phyloP scores from a whole-genome alignment of 31 red algal species.

The Porphyra umbilicalis region DNA sequence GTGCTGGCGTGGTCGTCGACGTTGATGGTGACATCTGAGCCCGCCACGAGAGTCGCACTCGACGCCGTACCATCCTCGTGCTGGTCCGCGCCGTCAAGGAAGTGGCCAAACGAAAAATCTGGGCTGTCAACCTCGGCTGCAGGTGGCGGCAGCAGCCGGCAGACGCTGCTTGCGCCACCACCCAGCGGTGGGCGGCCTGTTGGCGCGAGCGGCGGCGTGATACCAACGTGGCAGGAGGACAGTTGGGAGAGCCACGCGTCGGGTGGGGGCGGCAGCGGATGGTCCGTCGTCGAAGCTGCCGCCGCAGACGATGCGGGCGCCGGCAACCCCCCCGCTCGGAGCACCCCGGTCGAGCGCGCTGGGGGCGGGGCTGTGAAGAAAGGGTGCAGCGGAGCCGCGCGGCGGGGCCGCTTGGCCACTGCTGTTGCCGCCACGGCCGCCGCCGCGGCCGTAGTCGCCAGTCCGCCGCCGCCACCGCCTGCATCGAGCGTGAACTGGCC shows the following conservation, averaged over 20 bases:
- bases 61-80: not conserved
- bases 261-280: not conserved
- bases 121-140: not conserved
- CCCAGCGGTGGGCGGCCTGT: not conserved
- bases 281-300: too few relatives aligned
- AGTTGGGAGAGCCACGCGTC: not conserved
- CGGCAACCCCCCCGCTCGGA: too few relatives aligned
- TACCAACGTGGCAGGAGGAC: not conserved
- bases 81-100: not conserved
- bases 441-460: not conserved
- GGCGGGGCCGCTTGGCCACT: not conserved
- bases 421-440: not conserved
- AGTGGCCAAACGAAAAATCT: not conserved
- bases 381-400: not conserved
- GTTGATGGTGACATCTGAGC: not conserved
- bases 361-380: not conserved
- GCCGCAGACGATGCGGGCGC: too few relatives aligned
- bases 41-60: not conserved
- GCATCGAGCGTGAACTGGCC: not conserved
- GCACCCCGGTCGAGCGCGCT: not conserved
- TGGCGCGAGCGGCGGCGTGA: not conserved
- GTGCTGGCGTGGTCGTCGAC: not conserved
- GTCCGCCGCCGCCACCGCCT: too few relatives aligned
- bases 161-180: not conserved
- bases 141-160: not conserved